Base-by-base conservation (phyloP, 352 stramenopile genomes). In the Pythium aphanidermatum region DNA sequence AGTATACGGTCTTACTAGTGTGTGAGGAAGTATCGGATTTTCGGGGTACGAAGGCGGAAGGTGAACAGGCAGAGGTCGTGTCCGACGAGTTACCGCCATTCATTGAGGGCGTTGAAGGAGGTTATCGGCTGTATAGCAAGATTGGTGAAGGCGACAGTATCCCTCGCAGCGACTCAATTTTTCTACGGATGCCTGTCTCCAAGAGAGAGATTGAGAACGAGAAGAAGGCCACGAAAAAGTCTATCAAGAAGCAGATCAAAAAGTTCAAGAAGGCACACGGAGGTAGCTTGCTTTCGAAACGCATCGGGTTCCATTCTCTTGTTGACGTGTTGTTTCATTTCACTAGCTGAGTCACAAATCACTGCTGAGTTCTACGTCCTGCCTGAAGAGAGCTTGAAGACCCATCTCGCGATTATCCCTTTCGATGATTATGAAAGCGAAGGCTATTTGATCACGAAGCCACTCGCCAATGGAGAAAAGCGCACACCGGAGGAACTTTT, bases 201-300 rank as follows among this genome's bases (percentile, higher is more conserved):
- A 87, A 91, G 49, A 50, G 56, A 19, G 81, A 89, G 11, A 68
- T 87, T 14, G 73, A 89, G 33, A 85, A 81, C 42, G 68, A 77
- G 37, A 90, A 93, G 48, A 83, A 83, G 37, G 58, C 65, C 1
- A 63, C 55, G 13, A 90, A 91, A 53, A 93, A 93, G 23, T 59
- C 68, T 12, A 65, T 93, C 55, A 93, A 91, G 57, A 89, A 86
- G 51, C 83, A 84, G 51, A 89, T 93, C 60, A 93, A 93, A 47
- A 89, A 84, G 57, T 86, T 90, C 59, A 93, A 91, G 50, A 91
- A 90, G 52, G 24, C 45, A 4, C 67, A 72, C 8, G 60, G 60
- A 26, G 71, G 73, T 81, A n/a, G n/a, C n/a, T n/a, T n/a, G n/a
- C n/a, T n/a, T n/a, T n/a, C n/a, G n/a, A n/a, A n/a, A n/a, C n/a